phyloP scores from a whole-genome alignment of 2,329 filamentous ascomycete genomes.

The Dactylellina sp. region DNA sequence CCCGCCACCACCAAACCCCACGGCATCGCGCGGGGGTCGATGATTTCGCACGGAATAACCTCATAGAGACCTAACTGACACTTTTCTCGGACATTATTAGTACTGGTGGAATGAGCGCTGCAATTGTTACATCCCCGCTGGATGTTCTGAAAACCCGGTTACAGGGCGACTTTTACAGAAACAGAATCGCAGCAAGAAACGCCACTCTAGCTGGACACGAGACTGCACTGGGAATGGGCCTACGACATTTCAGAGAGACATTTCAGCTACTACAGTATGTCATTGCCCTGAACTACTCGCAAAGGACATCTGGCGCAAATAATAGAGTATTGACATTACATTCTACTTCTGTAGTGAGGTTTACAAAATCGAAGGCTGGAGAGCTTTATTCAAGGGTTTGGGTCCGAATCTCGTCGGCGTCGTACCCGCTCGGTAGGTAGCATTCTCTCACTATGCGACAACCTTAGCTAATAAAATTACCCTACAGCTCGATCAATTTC shows the following conservation, averaged over 20 bases:
- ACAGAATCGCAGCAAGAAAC: slow-evolving; percentile 70
- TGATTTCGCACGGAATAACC: background rate
- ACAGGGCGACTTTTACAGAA: slow-evolving; percentile 94
- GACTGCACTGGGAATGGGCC: slow-evolving; percentile 55
- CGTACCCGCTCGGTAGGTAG: slow-evolving; percentile 76
- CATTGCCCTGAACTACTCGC: background rate
- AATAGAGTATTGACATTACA: slow-evolving; percentile 13
- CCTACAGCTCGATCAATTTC: slow-evolving; percentile 80
- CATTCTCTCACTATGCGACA: background rate
- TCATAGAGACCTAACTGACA: slow-evolving; percentile 5
- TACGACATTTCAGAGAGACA: slow-evolving; percentile 80
- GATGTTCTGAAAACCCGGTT: slow-evolving; percentile 93
- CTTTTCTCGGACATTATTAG: slow-evolving; percentile 66
- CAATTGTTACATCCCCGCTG: slow-evolving; percentile 90
- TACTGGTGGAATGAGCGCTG: slow-evolving; percentile 87
- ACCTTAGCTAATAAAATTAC: background rate
- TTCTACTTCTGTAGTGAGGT: slow-evolving; percentile 64
- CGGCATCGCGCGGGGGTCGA: slow-evolving; percentile 3
- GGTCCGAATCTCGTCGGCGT: slow-evolving; percentile 91
- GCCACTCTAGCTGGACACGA: slow-evolving; percentile 45
- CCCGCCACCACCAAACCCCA: slow-evolving; percentile 19
- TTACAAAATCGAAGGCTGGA: slow-evolving; percentile 81
- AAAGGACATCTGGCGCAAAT: background rate
- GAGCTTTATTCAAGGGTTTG: slow-evolving; percentile 91
- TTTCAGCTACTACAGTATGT: slow-evolving; percentile 82